Evolutionary conservation across 2,329 filamentous ascomycete species (phyloP), one percentile per base, ranked within the genome.

Genomic region (Fusarium mangiferae): DNA sequence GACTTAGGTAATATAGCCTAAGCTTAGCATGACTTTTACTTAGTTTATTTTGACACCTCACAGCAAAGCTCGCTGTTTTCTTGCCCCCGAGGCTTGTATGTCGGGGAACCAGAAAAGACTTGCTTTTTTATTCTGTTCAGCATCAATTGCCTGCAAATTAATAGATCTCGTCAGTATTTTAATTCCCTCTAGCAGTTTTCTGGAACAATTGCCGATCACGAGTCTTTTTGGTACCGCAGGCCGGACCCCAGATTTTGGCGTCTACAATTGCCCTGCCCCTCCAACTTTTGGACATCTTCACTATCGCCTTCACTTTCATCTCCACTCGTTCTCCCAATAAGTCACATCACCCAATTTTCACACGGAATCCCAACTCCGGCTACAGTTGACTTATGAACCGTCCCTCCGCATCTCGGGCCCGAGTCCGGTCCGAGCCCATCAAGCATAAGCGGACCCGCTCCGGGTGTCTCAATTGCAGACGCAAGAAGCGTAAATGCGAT

Each of bases 401-500:
- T n/a, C n/a, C 26, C 24, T 51, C 68, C 62, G 48, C 44, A 24
- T 51, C 51, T 22, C 44, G 35, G 39, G 18, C 22, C 51, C 64
- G 38, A 20, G 30, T 24, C 36, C 66, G 17, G 38, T 20, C 46
- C 20, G 56, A 71, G 49, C 62, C 75, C 20, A 62, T 45, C 26
- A 82, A 81, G 72, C 78, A 80, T 18, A 81, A 78, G 48, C 77
- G 81, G 22, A 83, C 81, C 20, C 75, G 81, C 30, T 82, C 80
- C 9, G 81, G 82, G 2, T 83, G 82, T 44, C 79, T 83, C 61
- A 83, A 83, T 66, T 83, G 82, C 35, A 81, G 82, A 13, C 80
- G 81, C 41, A 82, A 81, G 74, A 83, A 83, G 78, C 78, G 82
- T 46, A 83, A 82, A 66, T 83, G 82, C 62, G 82, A 84, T 59